phyloP scores from a whole-genome alignment of 768 basidiomycete genomes.

The Lentinula detonsa region DNA sequence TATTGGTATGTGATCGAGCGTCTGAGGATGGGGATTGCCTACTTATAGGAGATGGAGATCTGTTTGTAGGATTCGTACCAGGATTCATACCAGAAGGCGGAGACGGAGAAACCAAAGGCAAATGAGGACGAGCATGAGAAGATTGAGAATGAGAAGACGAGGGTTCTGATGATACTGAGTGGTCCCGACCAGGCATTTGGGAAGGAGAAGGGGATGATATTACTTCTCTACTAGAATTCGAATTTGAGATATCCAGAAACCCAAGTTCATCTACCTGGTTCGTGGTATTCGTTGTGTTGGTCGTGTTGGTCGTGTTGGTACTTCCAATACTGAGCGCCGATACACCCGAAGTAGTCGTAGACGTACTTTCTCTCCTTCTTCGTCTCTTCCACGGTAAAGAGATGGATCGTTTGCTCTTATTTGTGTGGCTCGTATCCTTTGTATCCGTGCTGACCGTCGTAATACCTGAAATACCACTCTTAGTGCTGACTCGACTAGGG shows the following conservation, averaged over 20 bases:
- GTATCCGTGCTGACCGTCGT: background rate
- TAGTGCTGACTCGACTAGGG: background rate
- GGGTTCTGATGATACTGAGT: background rate
- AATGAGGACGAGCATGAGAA: background rate
- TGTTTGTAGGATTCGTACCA: background rate
- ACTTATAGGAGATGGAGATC: background rate
- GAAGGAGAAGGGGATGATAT: background rate
- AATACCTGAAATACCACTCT: background rate
- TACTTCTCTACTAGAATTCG: background rate
- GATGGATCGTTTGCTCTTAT: background rate
- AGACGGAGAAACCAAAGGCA: background rate
- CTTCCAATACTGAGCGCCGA: background rate
- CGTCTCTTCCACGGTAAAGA: background rate
- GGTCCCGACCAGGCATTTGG: background rate
- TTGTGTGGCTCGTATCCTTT: background rate
- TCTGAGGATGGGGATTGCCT: background rate
- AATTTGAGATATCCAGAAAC: background rate
- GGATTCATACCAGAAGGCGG: background rate
- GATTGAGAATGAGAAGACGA: background rate
- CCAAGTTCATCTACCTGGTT: background rate
- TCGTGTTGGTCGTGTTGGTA: background rate
- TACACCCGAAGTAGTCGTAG: background rate
- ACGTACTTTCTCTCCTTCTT: background rate
- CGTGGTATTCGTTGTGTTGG: background rate
- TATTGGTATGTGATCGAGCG: background rate